Evolutionary conservation across 768 basidiomycete species (phyloP), one percentile per base, ranked within the genome.

Genomic region (Grammothele lineata): DNA sequence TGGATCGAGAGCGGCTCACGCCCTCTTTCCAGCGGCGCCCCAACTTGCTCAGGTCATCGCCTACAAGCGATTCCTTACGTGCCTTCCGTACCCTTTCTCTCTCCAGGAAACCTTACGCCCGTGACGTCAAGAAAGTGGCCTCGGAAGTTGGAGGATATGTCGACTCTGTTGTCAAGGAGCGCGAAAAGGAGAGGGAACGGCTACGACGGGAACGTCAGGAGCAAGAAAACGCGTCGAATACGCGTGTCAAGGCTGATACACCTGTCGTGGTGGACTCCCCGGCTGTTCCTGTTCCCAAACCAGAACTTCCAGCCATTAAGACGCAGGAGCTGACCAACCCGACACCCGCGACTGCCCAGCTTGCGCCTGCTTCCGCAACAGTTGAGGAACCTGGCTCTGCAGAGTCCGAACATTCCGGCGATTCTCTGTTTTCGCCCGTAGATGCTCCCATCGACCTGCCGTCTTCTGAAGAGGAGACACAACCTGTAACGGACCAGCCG

Each of bases 161-260:
- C 5, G 90, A 92, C 46, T 75, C 77, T 8, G 76, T 90, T 5
- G 82, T 81, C 3, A 78, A 78, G 52, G 90, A 92, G 56, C 72
- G 90, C 15, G 90, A 92, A 50, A 72, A 73, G 47, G 89, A 92
- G 62, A 72, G 87, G 5, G 87, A 90, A 54, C 72, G 86, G 22
- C 72, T 88, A 38, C 80, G 80, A 55, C 70, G 75, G 38, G 86
- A 85, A 62, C 69, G 83, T 17, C 83, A 87, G 57, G 71, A 66
- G 30, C 71, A 49, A 21, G 50, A 50, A 12, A 43, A 45, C n/a
- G 49, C 47, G 27, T 30, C 36, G n/a, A n/a, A n/a, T n/a, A n/a
- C n/a, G n/a, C n/a, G n/a, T n/a, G n/a, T n/a, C n/a, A n/a, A n/a
- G n/a, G n/a, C n/a, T n/a, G n/a, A n/a, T n/a, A n/a, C n/a, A n/a